phyloP scores from a whole-genome alignment of 768 basidiomycete genomes.

The Lentinus tigrinus region DNA sequence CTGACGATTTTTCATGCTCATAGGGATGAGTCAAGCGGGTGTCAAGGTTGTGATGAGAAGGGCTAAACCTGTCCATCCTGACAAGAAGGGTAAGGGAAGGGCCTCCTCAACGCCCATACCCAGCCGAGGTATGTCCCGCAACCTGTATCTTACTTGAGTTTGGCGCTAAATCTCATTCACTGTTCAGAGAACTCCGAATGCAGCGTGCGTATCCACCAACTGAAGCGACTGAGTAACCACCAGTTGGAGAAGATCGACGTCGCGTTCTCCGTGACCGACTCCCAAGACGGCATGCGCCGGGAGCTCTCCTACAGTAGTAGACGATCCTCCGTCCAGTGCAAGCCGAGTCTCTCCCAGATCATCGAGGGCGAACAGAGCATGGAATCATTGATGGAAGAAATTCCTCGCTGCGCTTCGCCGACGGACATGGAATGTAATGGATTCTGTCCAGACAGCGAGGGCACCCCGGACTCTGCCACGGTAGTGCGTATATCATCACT shows the following conservation, averaged over 20 bases:
- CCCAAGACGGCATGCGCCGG: neutral
- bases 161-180: neutral
- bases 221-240: slow-evolving; percentile 7
- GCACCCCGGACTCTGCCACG: neutral
- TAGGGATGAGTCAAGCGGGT: slow-evolving; percentile 10
- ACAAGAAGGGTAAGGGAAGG: neutral
- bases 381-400: neutral
- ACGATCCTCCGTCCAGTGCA: slow-evolving; percentile 1
- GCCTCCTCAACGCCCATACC: neutral
- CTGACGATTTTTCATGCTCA: neutral
- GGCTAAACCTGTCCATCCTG: neutral
- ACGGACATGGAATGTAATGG: slow-evolving; percentile 16
- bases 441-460: slow-evolving; percentile 12
- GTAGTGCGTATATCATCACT: slow-evolving; percentile 6
- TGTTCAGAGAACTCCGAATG: neutral
- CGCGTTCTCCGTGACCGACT: slow-evolving; percentile 1
- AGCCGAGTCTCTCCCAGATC: neutral
- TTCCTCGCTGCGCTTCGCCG: slow-evolving; percentile 19
- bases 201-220: slow-evolving; percentile 15
- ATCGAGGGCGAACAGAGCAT: neutral
- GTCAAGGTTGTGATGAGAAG: slow-evolving; percentile 6
- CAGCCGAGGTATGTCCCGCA: slow-evolving; percentile 1
- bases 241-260: slow-evolving; percentile 4
- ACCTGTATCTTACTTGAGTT: neutral
- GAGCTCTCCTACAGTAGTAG: neutral